Conservation (phyloP, 306 rosid genomes). For the Corylus heterophylla region DNA sequence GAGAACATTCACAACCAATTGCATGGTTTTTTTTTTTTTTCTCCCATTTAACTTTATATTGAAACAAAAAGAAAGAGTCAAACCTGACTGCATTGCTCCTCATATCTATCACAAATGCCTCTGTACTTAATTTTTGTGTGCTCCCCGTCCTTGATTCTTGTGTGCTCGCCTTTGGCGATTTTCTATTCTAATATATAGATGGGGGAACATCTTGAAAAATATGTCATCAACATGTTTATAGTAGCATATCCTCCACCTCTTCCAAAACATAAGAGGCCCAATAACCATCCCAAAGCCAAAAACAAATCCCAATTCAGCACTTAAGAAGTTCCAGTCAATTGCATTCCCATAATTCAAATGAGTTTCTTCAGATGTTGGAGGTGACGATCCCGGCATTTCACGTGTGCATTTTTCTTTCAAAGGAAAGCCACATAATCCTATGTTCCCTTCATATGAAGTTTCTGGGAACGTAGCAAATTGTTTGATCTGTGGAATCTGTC, state of each 20-base stretch:
- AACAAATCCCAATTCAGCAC: background rate
- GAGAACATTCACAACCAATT: too few species aligned
- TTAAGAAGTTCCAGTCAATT: constrained; percentile 31
- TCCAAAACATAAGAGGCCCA: constrained; percentile 14
- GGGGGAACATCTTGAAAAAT: constrained; percentile 20
- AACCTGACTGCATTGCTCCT: too few species aligned
- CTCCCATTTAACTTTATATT: too few species aligned
- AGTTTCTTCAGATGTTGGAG: background rate
- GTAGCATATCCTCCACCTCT: constrained; percentile 32
- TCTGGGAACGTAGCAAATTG: constrained; percentile 38
- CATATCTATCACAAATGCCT: too few species aligned
- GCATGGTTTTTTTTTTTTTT: too few species aligned
- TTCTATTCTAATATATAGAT: constrained; percentile 21
- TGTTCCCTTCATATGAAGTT: constrained; percentile 36
- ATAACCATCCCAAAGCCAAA: constrained; percentile 31
- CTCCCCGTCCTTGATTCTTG: too few species aligned
- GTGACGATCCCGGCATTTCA: background rate
- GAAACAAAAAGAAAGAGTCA: too few species aligned
- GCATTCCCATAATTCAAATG: background rate
- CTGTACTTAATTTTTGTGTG: too few species aligned
- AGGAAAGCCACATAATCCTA: constrained; percentile 36
- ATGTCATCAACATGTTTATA: constrained; percentile 10
- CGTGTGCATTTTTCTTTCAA: background rate
- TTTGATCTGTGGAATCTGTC: constrained; percentile 33
- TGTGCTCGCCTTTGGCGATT: background rate